Conservation (phyloP, 805 yeast species). For the Starmerella geochares region DNA sequence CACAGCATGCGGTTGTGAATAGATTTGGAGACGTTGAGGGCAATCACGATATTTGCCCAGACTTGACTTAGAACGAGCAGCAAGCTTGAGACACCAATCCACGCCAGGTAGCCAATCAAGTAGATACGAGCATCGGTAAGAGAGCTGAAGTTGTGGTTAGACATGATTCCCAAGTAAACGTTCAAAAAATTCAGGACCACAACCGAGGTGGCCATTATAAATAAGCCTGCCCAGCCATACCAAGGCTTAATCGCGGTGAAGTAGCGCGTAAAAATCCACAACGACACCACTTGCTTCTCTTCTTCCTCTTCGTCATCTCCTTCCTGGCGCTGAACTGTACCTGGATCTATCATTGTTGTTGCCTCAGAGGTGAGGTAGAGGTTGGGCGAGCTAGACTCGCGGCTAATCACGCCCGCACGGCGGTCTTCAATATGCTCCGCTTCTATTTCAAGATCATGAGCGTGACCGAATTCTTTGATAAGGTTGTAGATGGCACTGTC, state of each 20-base stretch:
- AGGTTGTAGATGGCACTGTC: constrained; percentile 20
- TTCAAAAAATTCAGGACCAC: constrained; percentile 19
- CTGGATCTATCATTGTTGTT: not conserved
- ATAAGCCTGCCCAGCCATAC: constrained; percentile 36
- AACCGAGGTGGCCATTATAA: constrained; percentile 29
- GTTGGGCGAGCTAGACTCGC: constrained; percentile 10
- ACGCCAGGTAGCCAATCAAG: constrained; percentile 67
- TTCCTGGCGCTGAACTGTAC: constrained; percentile 13
- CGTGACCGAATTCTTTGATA: constrained; percentile 45
- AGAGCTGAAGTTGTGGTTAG: constrained; percentile 21
- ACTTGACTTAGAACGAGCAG: constrained; percentile 26
- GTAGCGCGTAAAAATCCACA: constrained; percentile 25
- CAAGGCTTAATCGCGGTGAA: constrained; percentile 28
- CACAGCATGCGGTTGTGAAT: constrained; percentile 50
- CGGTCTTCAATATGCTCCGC: constrained; percentile 58
- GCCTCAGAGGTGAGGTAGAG: constrained; percentile 8
- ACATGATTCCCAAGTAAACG: constrained; percentile 24
- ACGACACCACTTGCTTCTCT: constrained; percentile 20
- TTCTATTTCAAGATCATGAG: constrained; percentile 58
- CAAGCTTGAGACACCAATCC: constrained; percentile 38
- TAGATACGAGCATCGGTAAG: constrained; percentile 37
- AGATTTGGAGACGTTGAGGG: constrained; percentile 9
- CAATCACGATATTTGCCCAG: constrained; percentile 54
- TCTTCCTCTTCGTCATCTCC: constrained; percentile 29
- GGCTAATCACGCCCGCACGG: constrained; percentile 52